Conservation (phyloP, 1,284 basidiomycete genomes). For the Rhizoctonia solani region DNA sequence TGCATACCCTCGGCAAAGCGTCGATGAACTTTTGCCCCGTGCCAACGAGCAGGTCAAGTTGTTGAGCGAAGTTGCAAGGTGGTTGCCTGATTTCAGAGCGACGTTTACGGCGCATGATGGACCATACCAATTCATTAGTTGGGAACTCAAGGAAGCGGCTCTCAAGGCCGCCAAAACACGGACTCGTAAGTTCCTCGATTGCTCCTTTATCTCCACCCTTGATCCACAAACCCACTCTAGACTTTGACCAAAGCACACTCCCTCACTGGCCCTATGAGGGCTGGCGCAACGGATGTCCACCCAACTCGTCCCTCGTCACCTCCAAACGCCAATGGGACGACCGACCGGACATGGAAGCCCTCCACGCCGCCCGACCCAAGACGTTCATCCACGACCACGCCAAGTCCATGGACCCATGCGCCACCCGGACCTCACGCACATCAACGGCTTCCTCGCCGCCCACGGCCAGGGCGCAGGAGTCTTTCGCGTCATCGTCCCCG, state of each 20-base stretch:
- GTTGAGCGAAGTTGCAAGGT: constrained; percentile 42
- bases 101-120: constrained; percentile 44
- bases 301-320: constrained; percentile 38
- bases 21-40: constrained; percentile 46
- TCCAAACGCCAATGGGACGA: constrained; percentile 41
- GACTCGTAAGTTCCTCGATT: constrained; percentile 49
- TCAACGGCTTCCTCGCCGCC: constrained; percentile 60
- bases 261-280: constrained; percentile 44
- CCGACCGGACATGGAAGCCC: constrained; percentile 38
- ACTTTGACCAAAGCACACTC: not conserved
- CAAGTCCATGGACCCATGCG: constrained; percentile 62
- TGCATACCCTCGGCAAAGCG: constrained; percentile 49
- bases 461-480: constrained; percentile 55
- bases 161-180: constrained; percentile 50
- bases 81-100: constrained; percentile 43
- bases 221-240: not conserved
- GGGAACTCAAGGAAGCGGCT: constrained; percentile 50
- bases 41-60: constrained; percentile 44
- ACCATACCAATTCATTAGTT: constrained; percentile 52
- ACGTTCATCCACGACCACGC: constrained; percentile 57
- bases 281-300: constrained; percentile 45
- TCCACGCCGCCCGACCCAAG: constrained; percentile 43
- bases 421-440: constrained; percentile 57
- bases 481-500: constrained; percentile 52
- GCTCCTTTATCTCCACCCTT: not conserved